Evolutionary conservation across 1,284 basidiomycete genomes (phyloP), one percentile per base, ranked within the genome.

Genomic region (Ganoderma leucocontextum): DNA sequence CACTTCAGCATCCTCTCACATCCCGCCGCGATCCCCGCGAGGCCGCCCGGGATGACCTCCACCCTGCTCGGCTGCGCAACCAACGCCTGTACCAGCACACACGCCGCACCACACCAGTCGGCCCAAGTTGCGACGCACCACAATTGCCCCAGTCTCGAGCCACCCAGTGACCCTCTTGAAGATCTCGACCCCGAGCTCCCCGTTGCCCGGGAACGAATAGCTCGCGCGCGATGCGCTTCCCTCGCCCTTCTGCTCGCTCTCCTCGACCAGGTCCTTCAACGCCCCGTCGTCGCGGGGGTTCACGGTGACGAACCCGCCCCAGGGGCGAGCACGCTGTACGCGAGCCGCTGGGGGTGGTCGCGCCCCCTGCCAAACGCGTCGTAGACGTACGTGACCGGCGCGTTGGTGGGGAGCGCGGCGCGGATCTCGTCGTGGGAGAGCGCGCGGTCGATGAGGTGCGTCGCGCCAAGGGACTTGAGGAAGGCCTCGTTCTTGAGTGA

Each of bases 401-500:
- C 25, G 13, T 12, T n/a, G 9, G 44, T 3, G 25, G 44, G 15
- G 35, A 62, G 39, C 2, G n/a, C n/a, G 10, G n/a, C 36, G n/a
- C 8, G 47, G 47, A 53, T 13, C 1, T 6, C 47, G 33, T 52
- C 61, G 35, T 2, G n/a, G 10, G 49, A n/a, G 35, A 62, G 61
- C 12, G 44, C 6, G 22, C 75, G 69, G 63, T 76, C 75, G 73
- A 75, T 22, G 41, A 75, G 67, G 53, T 77, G 75, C n/a, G 67
- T 71, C 69, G 75, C 70, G 6, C 75, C 75, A 25, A 74, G 74
- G 1, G 75, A 70, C 68, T 78, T 79, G 80, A 71, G 64, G 49
- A 84, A 85, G 6, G 85, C 78, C 1, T 78, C 79, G 73, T 88
- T 82, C 66, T 81, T 80, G 12, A 77, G 68, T 9, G 85, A 87